phyloP scores from a whole-genome alignment of 805 yeast species.

The Candida takata region DNA sequence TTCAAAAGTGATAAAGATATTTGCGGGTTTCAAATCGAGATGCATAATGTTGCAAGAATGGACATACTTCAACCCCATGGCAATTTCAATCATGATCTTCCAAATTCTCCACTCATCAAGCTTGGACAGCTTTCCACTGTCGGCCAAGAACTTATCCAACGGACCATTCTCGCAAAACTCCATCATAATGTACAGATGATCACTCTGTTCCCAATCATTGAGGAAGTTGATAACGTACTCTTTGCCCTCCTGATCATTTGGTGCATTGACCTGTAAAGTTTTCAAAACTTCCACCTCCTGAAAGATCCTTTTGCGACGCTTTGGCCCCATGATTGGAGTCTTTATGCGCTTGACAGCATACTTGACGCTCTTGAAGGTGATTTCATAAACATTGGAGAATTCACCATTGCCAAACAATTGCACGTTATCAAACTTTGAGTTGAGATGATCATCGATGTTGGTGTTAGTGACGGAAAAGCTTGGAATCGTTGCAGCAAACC shows the following conservation, averaged over 20 bases:
- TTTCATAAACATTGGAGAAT: slow-evolving; percentile 83
- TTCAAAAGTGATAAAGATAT: slow-evolving; percentile 88
- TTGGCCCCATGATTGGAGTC: slow-evolving; percentile 49
- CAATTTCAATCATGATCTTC: slow-evolving; percentile 85
- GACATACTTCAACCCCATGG: slow-evolving; percentile 72
- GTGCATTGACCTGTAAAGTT: slow-evolving; percentile 32
- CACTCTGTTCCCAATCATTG: slow-evolving; percentile 79
- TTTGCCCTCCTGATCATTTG: slow-evolving; percentile 50
- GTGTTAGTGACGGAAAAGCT: slow-evolving; percentile 18
- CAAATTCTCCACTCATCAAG: slow-evolving; percentile 96
- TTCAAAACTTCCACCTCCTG: slow-evolving; percentile 74
- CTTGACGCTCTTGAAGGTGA: slow-evolving; percentile 53
- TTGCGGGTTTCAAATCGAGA: slow-evolving; percentile 92
- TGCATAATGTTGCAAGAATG: slow-evolving; percentile 77
- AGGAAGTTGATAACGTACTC: slow-evolving; percentile 74
- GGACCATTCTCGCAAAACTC: slow-evolving; percentile 95
- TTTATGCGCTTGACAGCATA: slow-evolving; percentile 88
- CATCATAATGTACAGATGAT: slow-evolving; percentile 82
- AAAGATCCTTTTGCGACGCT: slow-evolving; percentile 52
- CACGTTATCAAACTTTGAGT: slow-evolving; percentile 53
- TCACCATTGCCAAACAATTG: slow-evolving; percentile 76
- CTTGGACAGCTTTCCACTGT: slow-evolving; percentile 65
- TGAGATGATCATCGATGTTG: slow-evolving; percentile 35
- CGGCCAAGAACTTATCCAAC: slow-evolving; percentile 69
- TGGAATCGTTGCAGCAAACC: slow-evolving; percentile 14